These are phyloP conservation scores for Tetrapisispora phaffii DNA, from an alignment of 805 yeast species.

Conservation along the genomic window DNA sequence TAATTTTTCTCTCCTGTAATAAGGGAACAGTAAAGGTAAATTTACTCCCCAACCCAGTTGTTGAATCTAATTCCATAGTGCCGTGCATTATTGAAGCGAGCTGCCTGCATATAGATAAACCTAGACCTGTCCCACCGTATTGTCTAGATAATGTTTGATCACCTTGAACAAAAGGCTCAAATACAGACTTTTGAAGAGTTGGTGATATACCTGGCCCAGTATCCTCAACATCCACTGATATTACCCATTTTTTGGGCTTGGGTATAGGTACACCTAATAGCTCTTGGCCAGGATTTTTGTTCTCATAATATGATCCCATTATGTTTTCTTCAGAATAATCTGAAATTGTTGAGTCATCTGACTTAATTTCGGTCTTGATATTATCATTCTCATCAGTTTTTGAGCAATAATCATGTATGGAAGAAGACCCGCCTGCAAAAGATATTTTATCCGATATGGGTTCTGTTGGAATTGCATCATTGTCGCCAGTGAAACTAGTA, in stretches of 20 bases:
- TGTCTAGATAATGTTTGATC: conserved; percentile 87
- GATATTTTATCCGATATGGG: not conserved
- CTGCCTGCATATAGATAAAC: conserved; percentile 81
- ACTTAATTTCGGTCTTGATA: not conserved
- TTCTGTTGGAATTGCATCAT: not conserved
- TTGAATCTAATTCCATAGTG: conserved; percentile 60
- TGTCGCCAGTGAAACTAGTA: conserved; percentile 8
- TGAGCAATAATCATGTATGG: not conserved
- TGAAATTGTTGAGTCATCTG: conserved; percentile 18
- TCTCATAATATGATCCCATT: conserved; percentile 6
- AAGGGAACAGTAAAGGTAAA: conserved; percentile 75
- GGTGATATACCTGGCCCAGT: conserved; percentile 93
- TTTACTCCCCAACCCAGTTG: conserved; percentile 73
- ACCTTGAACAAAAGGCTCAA: conserved; percentile 96
- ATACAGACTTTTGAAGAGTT: conserved; percentile 69
- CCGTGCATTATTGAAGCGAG: conserved; percentile 89
- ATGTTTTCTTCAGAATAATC: conserved; percentile 36
- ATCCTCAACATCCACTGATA: conserved; percentile 61
- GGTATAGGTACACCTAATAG: conserved; percentile 18
- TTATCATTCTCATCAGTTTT: not conserved
- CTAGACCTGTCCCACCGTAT: conserved; percentile 93
- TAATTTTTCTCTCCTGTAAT: conserved; percentile 38
- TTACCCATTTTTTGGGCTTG: conserved; percentile 30
- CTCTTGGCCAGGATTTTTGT: not conserved
- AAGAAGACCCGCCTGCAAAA: too few species aligned